A percentile compares a stretch with the other conserved stretches of the same genome.
phyloP scores from a whole-genome alignment of 2,329 filamentous ascomycete genomes.

The Rhinocladiella mackenziei region DNA sequence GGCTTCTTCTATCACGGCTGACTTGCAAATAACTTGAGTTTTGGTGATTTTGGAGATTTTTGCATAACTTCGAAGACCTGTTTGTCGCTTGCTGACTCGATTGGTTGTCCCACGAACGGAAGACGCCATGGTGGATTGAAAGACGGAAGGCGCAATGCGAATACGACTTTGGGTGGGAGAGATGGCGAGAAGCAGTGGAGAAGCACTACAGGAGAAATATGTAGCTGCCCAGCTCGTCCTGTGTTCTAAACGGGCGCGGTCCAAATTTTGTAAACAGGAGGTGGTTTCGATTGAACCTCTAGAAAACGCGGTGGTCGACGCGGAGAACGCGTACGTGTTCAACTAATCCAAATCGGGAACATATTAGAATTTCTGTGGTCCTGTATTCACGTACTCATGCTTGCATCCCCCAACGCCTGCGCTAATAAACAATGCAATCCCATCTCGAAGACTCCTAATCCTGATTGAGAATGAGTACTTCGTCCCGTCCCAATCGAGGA shows the following conservation, averaged over 20 bases:
- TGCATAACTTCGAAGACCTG: slow-evolving; percentile 15
- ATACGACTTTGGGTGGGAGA: too few relatives aligned
- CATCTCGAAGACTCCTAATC: slow-evolving; percentile 15
- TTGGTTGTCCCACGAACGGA: slow-evolving; percentile 15
- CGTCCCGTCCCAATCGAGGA: slow-evolving; percentile 16
- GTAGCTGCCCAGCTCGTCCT: too few relatives aligned
- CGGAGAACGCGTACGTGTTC: too few relatives aligned
- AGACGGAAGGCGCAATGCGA: slow-evolving; percentile 21
- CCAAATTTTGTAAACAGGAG: too few relatives aligned
- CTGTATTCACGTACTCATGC: slow-evolving; percentile 2
- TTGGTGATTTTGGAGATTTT: slow-evolving; percentile 23
- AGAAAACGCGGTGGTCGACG: too few relatives aligned
- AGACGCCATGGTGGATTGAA: slow-evolving; percentile 21
- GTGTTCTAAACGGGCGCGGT: too few relatives aligned
- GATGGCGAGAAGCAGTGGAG: too few relatives aligned
- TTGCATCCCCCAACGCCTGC: slow-evolving; percentile 18
- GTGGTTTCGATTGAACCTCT: too few relatives aligned
- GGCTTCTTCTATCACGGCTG: slow-evolving; percentile 10
- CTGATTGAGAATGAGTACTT: slow-evolving; percentile 18
- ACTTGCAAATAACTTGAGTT: slow-evolving; percentile 3
- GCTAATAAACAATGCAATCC: slow-evolving; percentile 21
- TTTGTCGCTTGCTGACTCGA: slow-evolving; percentile 23
- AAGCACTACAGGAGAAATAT: too few relatives aligned
- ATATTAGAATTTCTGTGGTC: too few relatives aligned
- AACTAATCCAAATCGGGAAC: too few relatives aligned